Evolutionary conservation across 768 basidiomycete species (phyloP), one percentile per base, ranked within the genome.

Genomic region (Termitomyces sp.): DNA sequence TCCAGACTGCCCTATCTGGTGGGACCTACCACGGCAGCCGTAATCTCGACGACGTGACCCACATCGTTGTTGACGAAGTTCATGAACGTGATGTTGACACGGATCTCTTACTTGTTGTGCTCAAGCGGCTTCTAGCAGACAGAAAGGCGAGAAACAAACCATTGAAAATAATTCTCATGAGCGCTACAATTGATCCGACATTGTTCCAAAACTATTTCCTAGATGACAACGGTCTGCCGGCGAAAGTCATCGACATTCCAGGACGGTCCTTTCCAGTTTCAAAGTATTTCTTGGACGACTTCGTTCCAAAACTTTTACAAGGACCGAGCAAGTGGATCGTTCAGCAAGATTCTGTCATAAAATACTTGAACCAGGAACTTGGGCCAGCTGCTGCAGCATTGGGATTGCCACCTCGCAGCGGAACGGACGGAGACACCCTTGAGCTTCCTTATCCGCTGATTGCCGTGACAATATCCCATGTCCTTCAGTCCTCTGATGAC

Each of bases 61-160:
- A 97, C 69, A 83, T 98, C 58, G 72, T 97, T 46, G 92, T 98
- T 28, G 95, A 98, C 69, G 94, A 98, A 73, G 94, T 94, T 4
- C 95, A 98, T 70, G 95, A 97, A 72, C 87, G 95, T 30, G 93
- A 96, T 63, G 84, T 96, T 58, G 94, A 97, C 66, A 95, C 92
- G 0, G 95, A 97, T 70, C 74, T 97, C 24, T 73, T 94, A 44
- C 81, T 98, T 18, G 91, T 94, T 57, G 92, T 94, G 6, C 80
- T 98, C 55, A 94, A 95, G 70, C 83, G 91, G 24, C 72, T 95
- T 24, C 71, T 95, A 66, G 81, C 79, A 6, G 87, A 92, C 58
- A 83, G 94, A 63, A 87, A 82, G 68, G 75, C 81, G 6, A 80
- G 81, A 61, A 80, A 82, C 12, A 82, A 86, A 48, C 86, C 90